Conservation (phyloP, 192 early-diverging fungal species). For the Coemansia sp. region DNA sequence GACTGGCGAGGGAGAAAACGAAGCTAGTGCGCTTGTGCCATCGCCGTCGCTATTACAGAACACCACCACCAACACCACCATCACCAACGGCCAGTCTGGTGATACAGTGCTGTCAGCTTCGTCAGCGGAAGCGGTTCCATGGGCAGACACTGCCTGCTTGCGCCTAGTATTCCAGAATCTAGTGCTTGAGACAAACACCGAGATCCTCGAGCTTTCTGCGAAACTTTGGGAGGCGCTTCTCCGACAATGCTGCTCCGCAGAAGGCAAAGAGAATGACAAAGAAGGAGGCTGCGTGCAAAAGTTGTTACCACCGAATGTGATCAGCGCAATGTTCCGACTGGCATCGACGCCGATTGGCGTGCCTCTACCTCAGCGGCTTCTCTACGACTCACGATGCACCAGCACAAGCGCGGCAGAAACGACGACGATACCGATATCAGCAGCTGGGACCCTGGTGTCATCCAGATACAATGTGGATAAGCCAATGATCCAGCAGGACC, state of each 20-base stretch:
- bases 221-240: constrained; percentile 70
- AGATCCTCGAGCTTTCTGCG: constrained; percentile 23
- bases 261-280: background rate
- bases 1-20: background rate
- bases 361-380: constrained; percentile 61
- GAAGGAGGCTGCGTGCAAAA: constrained; percentile 18
- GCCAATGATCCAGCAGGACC: constrained; percentile 90
- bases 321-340: constrained; percentile 62
- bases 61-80: background rate
- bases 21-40: background rate
- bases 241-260: constrained; percentile 11
- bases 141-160: constrained; percentile 70
- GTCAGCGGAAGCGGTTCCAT: constrained; percentile 41
- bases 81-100: background rate
- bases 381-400: constrained; percentile 18
- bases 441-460: background rate
- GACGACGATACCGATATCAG: background rate
- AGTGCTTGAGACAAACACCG: constrained; percentile 78
- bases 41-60: background rate
- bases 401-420: background rate
- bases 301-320: constrained; percentile 20
- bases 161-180: constrained; percentile 89
- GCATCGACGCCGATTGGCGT: constrained; percentile 84
- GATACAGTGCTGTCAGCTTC: constrained; percentile 53
- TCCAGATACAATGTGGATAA: constrained; percentile 76